These are phyloP conservation scores for Mentha longifolia DNA, from an alignment of 257 asterid species.

Conservation along the genomic window DNA sequence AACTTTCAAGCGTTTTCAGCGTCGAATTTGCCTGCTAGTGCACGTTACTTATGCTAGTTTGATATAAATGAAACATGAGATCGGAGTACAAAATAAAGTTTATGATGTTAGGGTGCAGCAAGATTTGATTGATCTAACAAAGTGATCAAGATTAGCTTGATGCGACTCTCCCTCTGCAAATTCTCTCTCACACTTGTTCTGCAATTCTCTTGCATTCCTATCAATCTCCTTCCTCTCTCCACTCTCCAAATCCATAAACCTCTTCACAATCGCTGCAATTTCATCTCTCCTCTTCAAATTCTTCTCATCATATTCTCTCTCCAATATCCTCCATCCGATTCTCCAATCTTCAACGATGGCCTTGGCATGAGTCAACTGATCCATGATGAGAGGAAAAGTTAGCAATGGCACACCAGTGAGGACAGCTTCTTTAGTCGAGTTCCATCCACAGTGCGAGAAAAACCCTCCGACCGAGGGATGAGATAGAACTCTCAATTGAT, in stretches of 20 bases:
- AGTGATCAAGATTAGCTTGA: conserved; percentile 39
- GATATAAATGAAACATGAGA: no score
- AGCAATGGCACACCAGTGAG: conserved; percentile 60
- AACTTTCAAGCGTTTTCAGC: no score
- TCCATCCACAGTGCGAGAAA: conserved; percentile 55
- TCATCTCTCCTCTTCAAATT: conserved; percentile 37
- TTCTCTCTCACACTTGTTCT: conserved; percentile 40
- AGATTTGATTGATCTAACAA: conserved; percentile 29
- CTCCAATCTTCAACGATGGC: conserved; percentile 62
- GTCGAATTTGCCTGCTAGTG: no score
- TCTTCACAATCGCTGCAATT: conserved; percentile 38
- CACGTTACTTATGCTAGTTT: no score
- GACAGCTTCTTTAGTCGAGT: conserved; percentile 59
- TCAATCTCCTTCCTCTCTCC: conserved; percentile 45
- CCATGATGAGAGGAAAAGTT: conserved; percentile 50
- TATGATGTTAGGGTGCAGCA: not conserved
- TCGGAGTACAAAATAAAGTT: no score
- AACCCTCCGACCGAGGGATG: conserved; percentile 52
- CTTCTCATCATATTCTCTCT: conserved; percentile 39
- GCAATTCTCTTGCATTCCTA: conserved; percentile 45
- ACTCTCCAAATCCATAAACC: conserved; percentile 56
- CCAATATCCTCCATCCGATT: conserved; percentile 58
- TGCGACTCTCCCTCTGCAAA: conserved; percentile 43
- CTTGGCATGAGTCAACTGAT: conserved; percentile 58
- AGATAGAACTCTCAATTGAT: conserved; percentile 54